Conservation (phyloP, 164 flowering plant species). For the Vitis cinerea region DNA sequence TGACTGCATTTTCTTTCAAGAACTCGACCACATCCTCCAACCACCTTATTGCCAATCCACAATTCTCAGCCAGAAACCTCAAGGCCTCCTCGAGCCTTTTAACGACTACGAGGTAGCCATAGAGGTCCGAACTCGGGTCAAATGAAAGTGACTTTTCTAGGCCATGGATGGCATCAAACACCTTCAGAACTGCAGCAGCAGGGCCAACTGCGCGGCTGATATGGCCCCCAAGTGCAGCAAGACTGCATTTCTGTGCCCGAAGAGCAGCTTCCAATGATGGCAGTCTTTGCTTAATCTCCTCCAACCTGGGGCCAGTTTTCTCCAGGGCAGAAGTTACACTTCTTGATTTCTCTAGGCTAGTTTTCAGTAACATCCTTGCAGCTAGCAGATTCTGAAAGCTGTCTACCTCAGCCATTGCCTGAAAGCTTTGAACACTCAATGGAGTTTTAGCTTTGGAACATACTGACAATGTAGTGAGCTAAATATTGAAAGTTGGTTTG, state of each 20-base stretch:
- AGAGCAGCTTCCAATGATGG: conserved; percentile 28
- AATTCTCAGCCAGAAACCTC: conserved; percentile 38
- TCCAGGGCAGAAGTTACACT: conserved; percentile 32
- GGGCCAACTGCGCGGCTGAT: conserved; percentile 43
- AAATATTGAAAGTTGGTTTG: no score
- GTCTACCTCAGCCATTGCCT: conserved; percentile 5
- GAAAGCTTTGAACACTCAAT: no score
- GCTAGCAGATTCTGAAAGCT: conserved; percentile 29
- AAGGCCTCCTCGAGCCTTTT: conserved; percentile 46
- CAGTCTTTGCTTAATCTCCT: conserved; percentile 26
- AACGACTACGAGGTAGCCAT: conserved; percentile 23
- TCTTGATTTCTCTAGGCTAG: conserved; percentile 38
- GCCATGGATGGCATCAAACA: conserved; percentile 34
- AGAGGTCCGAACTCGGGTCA: conserved; percentile 23
- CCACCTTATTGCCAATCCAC: conserved; percentile 50
- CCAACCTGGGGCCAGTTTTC: conserved; percentile 32
- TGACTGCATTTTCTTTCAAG: conserved; percentile 28
- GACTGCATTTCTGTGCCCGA: conserved; percentile 17
- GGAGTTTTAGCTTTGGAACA: no score
- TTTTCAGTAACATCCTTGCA: conserved; percentile 29
- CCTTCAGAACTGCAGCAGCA: conserved; percentile 43
- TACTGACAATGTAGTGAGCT: no score
- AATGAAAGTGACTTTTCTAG: conserved; percentile 35
- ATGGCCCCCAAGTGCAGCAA: conserved; percentile 26
- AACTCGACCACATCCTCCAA: conserved; percentile 34